Evolutionary conservation across 192 early-diverging fungal species (phyloP).

Genomic region (Coemansia sp.): DNA sequence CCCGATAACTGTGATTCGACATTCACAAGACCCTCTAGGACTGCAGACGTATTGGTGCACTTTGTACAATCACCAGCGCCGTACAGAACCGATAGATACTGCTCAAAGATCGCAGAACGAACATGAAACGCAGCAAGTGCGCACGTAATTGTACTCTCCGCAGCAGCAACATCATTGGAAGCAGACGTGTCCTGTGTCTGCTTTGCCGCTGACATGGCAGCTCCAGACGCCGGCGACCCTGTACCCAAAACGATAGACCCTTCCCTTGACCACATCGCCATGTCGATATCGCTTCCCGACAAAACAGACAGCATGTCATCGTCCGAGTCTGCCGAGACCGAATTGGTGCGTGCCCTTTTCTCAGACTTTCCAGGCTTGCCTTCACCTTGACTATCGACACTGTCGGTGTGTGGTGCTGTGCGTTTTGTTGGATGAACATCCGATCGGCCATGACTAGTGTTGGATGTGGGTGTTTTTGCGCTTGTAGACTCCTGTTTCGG

Average conservation of each 20-base stretch:
- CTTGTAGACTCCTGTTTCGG: neutral
- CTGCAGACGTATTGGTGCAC: constrained; percentile 23
- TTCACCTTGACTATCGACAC: constrained; percentile 1
- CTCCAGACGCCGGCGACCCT: constrained; percentile 20
- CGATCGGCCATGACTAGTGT: neutral
- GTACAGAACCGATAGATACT: constrained; percentile 63
- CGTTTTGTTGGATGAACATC: constrained; percentile 19
- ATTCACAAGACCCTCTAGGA: constrained; percentile 11
- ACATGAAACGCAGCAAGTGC: constrained; percentile 64
- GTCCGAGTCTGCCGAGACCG: constrained; percentile 19
- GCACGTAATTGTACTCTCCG: constrained; percentile 35
- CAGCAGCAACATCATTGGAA: constrained; percentile 15
- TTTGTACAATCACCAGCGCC: constrained; percentile 37
- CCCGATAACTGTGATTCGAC: constrained; percentile 4
- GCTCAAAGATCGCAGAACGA: constrained; percentile 75
- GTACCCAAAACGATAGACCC: constrained; percentile 23
- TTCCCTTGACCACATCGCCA: constrained; percentile 38
- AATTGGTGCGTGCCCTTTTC: constrained; percentile 23
- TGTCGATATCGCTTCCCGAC: constrained; percentile 45
- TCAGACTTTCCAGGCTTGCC: constrained; percentile 3
- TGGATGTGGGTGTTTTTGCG: constrained; percentile 1
- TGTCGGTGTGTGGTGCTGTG: constrained; percentile 10
- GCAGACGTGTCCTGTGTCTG: neutral
- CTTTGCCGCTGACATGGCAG: neutral
- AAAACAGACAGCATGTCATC: constrained; percentile 46